phyloP scores from a whole-genome alignment of 164 flowering plant species.

The Tinospora cordifolia region DNA sequence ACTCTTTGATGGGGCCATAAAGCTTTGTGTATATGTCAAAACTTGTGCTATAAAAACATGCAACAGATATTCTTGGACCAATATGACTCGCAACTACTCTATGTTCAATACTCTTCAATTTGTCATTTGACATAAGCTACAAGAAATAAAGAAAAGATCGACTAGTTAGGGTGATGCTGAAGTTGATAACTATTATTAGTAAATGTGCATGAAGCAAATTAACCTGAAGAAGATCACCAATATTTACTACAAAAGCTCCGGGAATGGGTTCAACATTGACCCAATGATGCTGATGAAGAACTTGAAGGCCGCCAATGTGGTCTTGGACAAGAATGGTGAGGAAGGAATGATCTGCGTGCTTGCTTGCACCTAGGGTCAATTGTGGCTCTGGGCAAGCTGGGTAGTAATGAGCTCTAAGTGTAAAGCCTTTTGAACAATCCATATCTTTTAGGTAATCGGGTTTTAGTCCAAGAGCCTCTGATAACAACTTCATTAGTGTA shows the following conservation, averaged over 20 bases:
- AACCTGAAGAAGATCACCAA: conserved; percentile 28
- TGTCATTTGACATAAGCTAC: conserved; percentile 29
- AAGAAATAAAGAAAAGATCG: not conserved
- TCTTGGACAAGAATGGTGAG: conserved; percentile 30
- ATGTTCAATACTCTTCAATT: conserved; percentile 25
- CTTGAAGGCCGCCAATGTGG: conserved; percentile 27
- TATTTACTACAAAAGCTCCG: conserved; percentile 25
- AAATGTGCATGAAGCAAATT: not conserved
- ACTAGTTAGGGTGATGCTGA: not conserved
- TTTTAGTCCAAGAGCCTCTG: conserved; percentile 32
- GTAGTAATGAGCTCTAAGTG: conserved; percentile 18
- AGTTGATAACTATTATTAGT: too few species aligned
- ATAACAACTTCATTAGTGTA: conserved; percentile 18
- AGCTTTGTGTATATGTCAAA: not conserved
- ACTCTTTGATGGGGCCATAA: conserved; percentile 36
- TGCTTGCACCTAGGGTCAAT: conserved; percentile 16
- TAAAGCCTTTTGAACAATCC: conserved; percentile 17
- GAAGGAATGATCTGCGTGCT: conserved; percentile 29
- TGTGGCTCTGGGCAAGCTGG: conserved; percentile 32
- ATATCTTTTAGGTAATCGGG: conserved; percentile 18
- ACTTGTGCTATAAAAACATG: conserved; percentile 20
- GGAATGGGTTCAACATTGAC: conserved; percentile 20
- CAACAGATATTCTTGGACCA: conserved; percentile 31
- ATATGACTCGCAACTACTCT: conserved; percentile 17
- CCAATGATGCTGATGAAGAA: conserved; percentile 23